Percentiles rank a stretch among this genome's conserved stretches.
phyloP scores from a whole-genome alignment of 2,329 filamentous ascomycete genomes.

The Beauveria sp. region DNA sequence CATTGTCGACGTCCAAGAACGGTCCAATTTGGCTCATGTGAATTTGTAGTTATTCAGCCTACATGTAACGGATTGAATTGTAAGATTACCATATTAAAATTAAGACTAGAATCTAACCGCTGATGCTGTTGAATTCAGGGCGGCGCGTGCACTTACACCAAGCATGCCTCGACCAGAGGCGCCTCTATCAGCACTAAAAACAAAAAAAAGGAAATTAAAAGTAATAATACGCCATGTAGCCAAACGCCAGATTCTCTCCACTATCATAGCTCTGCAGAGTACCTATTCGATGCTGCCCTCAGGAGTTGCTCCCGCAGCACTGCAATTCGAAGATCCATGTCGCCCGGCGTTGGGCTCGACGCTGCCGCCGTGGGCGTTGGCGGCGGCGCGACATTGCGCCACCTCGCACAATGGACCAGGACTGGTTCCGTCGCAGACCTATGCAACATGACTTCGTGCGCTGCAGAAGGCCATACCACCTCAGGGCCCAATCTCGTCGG shows the following conservation, averaged over 20 bases:
- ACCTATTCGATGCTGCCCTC: neutral
- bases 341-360: neutral
- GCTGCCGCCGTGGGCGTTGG: neutral
- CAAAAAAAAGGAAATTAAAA: neutral
- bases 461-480: neutral
- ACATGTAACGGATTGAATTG: too few species aligned
- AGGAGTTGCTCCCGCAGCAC: constrained; percentile 1
- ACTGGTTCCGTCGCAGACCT: neutral
- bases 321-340: neutral
- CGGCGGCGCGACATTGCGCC: neutral
- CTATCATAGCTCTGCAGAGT: neutral
- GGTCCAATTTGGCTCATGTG: neutral
- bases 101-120: neutral
- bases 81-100: neutral
- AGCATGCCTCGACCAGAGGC: neutral
- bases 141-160: neutral
- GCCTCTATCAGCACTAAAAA: neutral
- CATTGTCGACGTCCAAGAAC: too few species aligned
- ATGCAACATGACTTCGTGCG: neutral
- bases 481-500: neutral
- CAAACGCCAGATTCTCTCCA: neutral
- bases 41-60: too few species aligned
- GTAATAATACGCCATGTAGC: neutral
- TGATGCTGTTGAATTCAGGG: neutral
- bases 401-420: neutral